These are phyloP conservation scores for Fagus sylvatica DNA, from an alignment of 306 rosid species.

Conservation along the genomic window DNA sequence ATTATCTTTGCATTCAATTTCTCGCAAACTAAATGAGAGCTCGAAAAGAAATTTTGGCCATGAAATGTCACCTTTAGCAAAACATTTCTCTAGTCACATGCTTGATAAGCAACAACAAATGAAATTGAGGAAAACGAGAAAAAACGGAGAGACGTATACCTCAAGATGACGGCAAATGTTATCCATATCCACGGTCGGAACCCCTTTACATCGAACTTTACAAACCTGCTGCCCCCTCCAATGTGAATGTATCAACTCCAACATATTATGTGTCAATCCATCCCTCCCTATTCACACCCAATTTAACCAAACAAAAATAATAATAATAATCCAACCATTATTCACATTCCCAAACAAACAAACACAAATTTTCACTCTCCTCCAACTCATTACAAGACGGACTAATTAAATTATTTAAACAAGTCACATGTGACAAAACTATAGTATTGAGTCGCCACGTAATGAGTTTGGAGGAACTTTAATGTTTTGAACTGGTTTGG, in stretches of 20 bases:
- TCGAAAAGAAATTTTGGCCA: too few relatives aligned
- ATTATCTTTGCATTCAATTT: neutral
- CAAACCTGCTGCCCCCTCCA: slow-evolving; percentile 79
- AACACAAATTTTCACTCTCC: neutral
- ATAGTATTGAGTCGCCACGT: too few relatives aligned
- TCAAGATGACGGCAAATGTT: slow-evolving; percentile 81
- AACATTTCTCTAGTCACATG: neutral
- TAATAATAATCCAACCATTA: too few relatives aligned
- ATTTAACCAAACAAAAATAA: slow-evolving; percentile 21
- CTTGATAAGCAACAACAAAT: neutral
- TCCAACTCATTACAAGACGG: neutral
- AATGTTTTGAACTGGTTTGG: too few relatives aligned
- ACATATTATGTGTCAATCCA: slow-evolving; percentile 93
- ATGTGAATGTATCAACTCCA: slow-evolving; percentile 94
- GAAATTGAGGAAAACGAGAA: neutral
- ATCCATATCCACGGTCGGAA: slow-evolving; percentile 92
- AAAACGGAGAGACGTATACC: slow-evolving; percentile 41
- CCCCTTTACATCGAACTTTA: slow-evolving; percentile 90
- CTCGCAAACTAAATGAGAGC: neutral
- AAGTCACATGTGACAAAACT: too few relatives aligned
- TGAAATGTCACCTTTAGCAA: neutral
- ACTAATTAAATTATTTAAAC: too few relatives aligned
- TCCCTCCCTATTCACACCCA: slow-evolving; percentile 73
- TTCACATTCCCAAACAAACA: neutral
- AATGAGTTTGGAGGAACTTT: too few relatives aligned